These are phyloP conservation scores for Austroboletus niveus DNA, from an alignment of 1,284 basidiomycete species.

Conservation along the genomic window DNA sequence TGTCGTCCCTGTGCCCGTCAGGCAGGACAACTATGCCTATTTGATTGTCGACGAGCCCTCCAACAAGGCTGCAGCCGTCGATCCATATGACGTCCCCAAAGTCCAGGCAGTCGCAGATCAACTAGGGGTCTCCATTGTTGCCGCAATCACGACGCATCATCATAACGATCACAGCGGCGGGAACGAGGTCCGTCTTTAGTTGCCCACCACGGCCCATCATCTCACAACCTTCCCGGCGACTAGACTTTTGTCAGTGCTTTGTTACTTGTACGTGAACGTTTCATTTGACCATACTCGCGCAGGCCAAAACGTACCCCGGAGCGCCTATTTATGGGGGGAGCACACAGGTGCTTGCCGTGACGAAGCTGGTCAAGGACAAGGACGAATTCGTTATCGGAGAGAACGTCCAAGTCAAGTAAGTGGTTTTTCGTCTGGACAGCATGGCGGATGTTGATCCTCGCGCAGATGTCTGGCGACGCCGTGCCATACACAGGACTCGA, in stretches of 20 bases:
- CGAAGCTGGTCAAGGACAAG: slow-evolving; percentile 74
- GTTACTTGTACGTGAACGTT: background rate
- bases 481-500: slow-evolving; percentile 96
- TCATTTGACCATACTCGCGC: background rate
- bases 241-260: slow-evolving; percentile 54
- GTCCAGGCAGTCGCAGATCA: slow-evolving; percentile 67
- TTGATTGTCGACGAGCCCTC: slow-evolving; percentile 74
- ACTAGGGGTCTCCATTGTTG: slow-evolving; percentile 69
- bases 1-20: slow-evolving; percentile 74
- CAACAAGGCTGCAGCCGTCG: slow-evolving; percentile 74
- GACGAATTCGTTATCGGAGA: slow-evolving; percentile 73
- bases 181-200: slow-evolving; percentile 53
- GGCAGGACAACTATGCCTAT: slow-evolving; percentile 88
- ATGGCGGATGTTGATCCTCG: slow-evolving; percentile 4
- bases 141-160: slow-evolving; percentile 85
- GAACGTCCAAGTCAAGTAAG: slow-evolving; percentile 69
- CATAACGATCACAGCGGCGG: slow-evolving; percentile 91
- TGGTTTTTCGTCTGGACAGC: background rate
- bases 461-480: slow-evolving; percentile 84
- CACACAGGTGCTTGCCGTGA: slow-evolving; percentile 63
- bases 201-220: slow-evolving; percentile 1
- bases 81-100: slow-evolving; percentile 81
- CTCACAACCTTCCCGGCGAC: slow-evolving; percentile 9
- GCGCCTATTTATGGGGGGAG: slow-evolving; percentile 87
- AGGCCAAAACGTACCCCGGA: slow-evolving; percentile 64